Conservation (phyloP, 2,329 filamentous ascomycete genomes). For the Akanthomyces muscarius region DNA sequence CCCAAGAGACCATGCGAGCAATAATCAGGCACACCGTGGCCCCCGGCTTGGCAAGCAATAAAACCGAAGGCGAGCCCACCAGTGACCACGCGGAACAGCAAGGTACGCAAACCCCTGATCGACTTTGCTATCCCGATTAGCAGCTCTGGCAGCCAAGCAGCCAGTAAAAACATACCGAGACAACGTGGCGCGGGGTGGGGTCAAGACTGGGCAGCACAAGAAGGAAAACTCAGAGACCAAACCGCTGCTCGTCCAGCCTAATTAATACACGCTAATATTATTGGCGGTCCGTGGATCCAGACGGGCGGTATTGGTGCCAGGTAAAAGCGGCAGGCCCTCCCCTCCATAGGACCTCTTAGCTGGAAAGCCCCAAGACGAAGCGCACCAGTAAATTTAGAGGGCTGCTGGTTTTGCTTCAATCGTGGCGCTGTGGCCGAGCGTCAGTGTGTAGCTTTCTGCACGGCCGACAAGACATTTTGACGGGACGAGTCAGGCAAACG, state of each 20-base stretch:
- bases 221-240: not conserved
- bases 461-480: not conserved
- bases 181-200: slow-evolving; percentile 5
- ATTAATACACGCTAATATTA: not conserved
- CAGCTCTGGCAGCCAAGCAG: not conserved
- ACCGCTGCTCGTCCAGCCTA: not conserved
- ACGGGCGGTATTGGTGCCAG: not conserved
- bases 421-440: not conserved
- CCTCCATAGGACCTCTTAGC: not conserved
- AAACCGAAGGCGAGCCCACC: not conserved
- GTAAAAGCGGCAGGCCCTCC: not conserved
- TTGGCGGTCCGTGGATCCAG: not conserved
- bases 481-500: not conserved
- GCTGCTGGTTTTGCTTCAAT: not conserved
- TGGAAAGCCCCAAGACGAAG: not conserved
- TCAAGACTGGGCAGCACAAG: not conserved
- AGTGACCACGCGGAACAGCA: not conserved
- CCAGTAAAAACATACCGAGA: not conserved
- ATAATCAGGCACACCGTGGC: not conserved
- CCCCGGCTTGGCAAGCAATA: slow-evolving; percentile 8
- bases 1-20: not conserved
- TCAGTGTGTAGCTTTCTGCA: not conserved
- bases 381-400: no score
- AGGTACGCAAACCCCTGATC: slow-evolving; percentile 15
- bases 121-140: not conserved